A percentile compares a stretch with the other conserved stretches of the same genome.
Conservation (phyloP, 169 alveolate genomes). For the Cryptosporidium felis region DNA sequence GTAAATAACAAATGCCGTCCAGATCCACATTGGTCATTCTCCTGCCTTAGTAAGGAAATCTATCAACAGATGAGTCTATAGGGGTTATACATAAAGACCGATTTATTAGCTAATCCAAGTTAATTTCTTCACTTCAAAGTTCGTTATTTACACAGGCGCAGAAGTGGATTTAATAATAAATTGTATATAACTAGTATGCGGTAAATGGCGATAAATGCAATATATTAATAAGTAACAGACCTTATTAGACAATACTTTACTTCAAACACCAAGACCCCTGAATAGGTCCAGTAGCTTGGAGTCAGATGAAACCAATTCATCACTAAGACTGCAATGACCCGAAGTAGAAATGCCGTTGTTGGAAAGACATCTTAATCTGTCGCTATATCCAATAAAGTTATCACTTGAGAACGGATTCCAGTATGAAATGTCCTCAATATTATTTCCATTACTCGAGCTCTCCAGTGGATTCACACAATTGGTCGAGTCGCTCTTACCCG, state of each 20-base stretch:
- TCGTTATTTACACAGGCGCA: no score
- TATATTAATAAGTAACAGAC: not conserved
- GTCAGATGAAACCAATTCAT: slow-evolving; percentile 7
- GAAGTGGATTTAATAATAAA: no score
- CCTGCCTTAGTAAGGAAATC: no score
- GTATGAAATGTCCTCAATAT: not conserved
- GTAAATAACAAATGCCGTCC: no score
- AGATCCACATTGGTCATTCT: no score
- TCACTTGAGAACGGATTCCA: slow-evolving; percentile 28
- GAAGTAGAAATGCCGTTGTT: not conserved
- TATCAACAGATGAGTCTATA: no score
- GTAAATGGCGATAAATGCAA: not conserved
- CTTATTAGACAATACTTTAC: not conserved
- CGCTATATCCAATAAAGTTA: not conserved
- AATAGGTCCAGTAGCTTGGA: slow-evolving; percentile 43
- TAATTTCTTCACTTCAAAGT: no score
- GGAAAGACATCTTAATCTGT: not conserved
- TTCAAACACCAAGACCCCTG: slow-evolving; percentile 33
- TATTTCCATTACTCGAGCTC: not conserved
- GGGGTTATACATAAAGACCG: no score
- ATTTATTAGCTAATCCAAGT: no score
- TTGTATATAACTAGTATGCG: no score
- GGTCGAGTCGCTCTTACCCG: no score
- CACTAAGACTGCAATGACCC: not conserved
- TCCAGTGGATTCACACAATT: no score